Evolutionary conservation across 257 asterid genomes (phyloP).

Genomic region (Linaria vulgaris): DNA sequence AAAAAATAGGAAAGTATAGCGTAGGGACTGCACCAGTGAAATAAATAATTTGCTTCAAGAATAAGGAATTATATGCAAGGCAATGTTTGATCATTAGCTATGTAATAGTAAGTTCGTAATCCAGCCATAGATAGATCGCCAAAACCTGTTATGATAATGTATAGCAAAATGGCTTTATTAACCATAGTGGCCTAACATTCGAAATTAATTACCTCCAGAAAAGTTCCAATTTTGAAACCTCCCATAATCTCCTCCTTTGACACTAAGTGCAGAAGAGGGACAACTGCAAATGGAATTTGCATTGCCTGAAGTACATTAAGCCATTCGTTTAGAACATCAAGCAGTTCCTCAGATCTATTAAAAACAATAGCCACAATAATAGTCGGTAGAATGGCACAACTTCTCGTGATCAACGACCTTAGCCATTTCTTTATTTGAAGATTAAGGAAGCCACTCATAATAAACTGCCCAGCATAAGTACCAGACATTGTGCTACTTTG

Average conservation of each 20-base stretch:
- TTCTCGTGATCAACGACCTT: constrained; percentile 67
- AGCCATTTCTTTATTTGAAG: constrained; percentile 67
- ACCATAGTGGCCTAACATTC: not conserved
- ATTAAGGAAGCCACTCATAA: constrained; percentile 72
- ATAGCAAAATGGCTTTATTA: not conserved
- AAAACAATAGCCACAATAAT: constrained; percentile 58
- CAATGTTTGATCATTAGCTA: too few relatives aligned
- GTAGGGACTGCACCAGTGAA: too few relatives aligned
- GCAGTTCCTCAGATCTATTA: constrained; percentile 58
- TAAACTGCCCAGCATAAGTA: constrained; percentile 80
- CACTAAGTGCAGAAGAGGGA: constrained; percentile 68
- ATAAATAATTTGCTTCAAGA: too few relatives aligned
- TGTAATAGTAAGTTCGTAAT: too few relatives aligned
- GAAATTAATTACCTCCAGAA: constrained; percentile 45
- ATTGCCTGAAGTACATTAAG: constrained; percentile 74
- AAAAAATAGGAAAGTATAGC: too few relatives aligned
- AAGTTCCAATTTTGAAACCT: constrained; percentile 54
- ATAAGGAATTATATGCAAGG: too few relatives aligned
- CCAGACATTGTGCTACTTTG: constrained; percentile 83
- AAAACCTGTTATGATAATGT: not conserved
- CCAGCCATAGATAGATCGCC: too few relatives aligned
- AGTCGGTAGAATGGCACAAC: constrained; percentile 69
- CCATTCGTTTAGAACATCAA: constrained; percentile 67
- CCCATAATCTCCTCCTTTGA: constrained; percentile 66
- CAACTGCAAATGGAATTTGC: constrained; percentile 73